phyloP scores from a whole-genome alignment of 2,329 filamentous ascomycete species.

The Rhynchosporium graminicola region DNA sequence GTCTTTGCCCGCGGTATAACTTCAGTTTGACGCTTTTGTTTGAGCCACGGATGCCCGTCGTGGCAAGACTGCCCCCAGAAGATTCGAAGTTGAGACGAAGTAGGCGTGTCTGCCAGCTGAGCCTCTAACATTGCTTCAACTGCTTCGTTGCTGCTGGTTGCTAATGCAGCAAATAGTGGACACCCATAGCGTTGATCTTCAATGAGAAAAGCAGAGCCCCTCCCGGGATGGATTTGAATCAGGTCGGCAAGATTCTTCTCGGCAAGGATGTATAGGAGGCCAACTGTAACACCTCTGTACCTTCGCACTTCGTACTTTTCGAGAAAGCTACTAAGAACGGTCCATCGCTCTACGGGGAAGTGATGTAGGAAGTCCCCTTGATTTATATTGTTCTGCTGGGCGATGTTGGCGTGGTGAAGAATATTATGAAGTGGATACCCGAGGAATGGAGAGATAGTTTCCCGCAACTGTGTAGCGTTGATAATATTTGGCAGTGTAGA shows the following conservation, averaged over 20 bases:
- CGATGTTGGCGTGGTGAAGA: slow-evolving; percentile 46
- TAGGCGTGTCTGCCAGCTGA: not conserved
- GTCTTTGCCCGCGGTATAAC: too few species aligned
- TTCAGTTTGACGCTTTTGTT: not conserved
- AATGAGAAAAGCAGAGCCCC: slow-evolving; percentile 28
- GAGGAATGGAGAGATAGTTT: slow-evolving; percentile 47
- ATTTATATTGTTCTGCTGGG: slow-evolving; percentile 37
- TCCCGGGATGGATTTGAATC: slow-evolving; percentile 37
- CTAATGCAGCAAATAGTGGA: slow-evolving; percentile 42
- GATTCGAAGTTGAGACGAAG: not conserved
- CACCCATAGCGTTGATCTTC: slow-evolving; percentile 39
- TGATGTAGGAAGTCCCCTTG: slow-evolving; percentile 42
- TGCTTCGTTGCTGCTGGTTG: slow-evolving; percentile 35
- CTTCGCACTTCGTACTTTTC: slow-evolving; percentile 34
- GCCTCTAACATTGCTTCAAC: slow-evolving; percentile 31
- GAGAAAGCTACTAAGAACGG: slow-evolving; percentile 38
- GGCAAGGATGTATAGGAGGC: slow-evolving; percentile 43
- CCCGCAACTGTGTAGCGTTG: slow-evolving; percentile 30
- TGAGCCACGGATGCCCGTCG: not conserved
- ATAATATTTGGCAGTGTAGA: slow-evolving; percentile 8
- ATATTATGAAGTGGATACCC: slow-evolving; percentile 47
- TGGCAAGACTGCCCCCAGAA: slow-evolving; percentile 2
- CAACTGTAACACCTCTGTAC: slow-evolving; percentile 33
- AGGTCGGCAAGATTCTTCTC: slow-evolving; percentile 35
- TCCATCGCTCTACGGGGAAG: slow-evolving; percentile 5